phyloP scores from a whole-genome alignment of 1,284 basidiomycete genomes.

The Neonothopanus nambi region DNA sequence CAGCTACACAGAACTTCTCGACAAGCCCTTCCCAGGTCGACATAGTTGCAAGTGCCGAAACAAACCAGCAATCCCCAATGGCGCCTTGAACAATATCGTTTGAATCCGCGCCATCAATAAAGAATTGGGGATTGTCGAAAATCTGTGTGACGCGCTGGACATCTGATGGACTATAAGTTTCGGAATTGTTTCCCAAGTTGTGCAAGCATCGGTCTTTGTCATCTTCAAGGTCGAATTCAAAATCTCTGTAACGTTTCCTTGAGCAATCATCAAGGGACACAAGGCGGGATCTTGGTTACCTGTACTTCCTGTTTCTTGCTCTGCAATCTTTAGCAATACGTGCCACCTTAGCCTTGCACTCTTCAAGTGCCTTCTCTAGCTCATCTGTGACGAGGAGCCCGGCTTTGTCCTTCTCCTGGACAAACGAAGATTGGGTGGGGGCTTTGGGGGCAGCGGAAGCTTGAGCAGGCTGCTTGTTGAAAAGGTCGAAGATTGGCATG shows the following conservation, averaged over 20 bases:
- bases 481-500: constrained; percentile 16
- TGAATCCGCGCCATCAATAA: constrained; percentile 36
- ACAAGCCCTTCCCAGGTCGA: constrained; percentile 39
- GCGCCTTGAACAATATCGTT: constrained; percentile 45
- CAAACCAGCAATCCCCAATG: constrained; percentile 51
- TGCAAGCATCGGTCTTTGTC: constrained; percentile 44
- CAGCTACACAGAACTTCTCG: constrained; percentile 52
- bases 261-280: not conserved
- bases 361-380: constrained; percentile 26
- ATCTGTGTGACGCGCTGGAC: constrained; percentile 45
- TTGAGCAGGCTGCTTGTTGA: constrained; percentile 1
- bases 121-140: constrained; percentile 45
- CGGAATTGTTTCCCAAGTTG: constrained; percentile 27
- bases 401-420: constrained; percentile 16
- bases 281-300: constrained; percentile 13
- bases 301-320: constrained; percentile 25
- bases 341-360: constrained; percentile 27
- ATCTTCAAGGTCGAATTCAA: constrained; percentile 52
- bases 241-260: constrained; percentile 35
- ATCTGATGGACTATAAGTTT: constrained; percentile 38
- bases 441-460: not conserved
- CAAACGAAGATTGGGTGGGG: constrained; percentile 6
- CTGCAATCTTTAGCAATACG: constrained; percentile 29
- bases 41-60: constrained; percentile 47
- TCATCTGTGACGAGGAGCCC: constrained; percentile 31